These are phyloP conservation scores for Saccharomycopsis babjevae DNA, from an alignment of 805 yeast species.

Conservation along the genomic window DNA sequence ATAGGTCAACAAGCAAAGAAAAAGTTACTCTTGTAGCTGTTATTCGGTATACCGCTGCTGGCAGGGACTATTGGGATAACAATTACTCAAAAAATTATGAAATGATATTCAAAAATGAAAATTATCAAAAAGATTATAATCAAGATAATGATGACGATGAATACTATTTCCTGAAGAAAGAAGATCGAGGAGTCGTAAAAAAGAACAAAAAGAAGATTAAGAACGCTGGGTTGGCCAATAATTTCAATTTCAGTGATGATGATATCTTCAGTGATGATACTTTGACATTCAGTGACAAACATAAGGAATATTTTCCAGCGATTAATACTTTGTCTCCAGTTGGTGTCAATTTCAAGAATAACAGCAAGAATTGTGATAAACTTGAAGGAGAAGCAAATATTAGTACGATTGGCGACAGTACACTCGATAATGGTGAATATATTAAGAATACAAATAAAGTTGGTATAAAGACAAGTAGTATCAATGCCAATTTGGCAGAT, in stretches of 20 bases:
- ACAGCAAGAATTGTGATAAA: not conserved
- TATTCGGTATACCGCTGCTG: slow-evolving; percentile 40
- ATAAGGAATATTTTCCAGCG: slow-evolving; percentile 16
- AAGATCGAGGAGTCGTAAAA: not conserved
- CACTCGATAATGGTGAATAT: not conserved
- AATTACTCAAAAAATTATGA: slow-evolving; percentile 51
- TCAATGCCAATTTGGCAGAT: not conserved
- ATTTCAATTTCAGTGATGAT: slow-evolving; percentile 2
- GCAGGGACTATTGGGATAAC: slow-evolving; percentile 69
- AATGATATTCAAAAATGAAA: slow-evolving; percentile 25
- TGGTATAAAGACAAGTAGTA: not conserved
- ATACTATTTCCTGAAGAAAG: not conserved
- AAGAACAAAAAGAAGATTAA: not conserved
- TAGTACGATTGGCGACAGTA: not conserved
- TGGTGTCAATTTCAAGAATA: slow-evolving; percentile 2
- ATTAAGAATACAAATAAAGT: too few species aligned
- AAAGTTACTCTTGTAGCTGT: slow-evolving; percentile 37
- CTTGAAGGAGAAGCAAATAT: not conserved
- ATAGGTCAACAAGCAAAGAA: slow-evolving; percentile 8
- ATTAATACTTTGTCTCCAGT: slow-evolving; percentile 5
- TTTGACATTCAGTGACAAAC: not conserved
- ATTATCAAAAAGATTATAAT: not conserved
- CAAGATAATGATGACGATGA: not conserved
- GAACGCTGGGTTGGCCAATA: not conserved
- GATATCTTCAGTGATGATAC: not conserved